Base-by-base conservation (phyloP, 192 early-diverging fungal species). In the Chytriomyces sp. region DNA sequence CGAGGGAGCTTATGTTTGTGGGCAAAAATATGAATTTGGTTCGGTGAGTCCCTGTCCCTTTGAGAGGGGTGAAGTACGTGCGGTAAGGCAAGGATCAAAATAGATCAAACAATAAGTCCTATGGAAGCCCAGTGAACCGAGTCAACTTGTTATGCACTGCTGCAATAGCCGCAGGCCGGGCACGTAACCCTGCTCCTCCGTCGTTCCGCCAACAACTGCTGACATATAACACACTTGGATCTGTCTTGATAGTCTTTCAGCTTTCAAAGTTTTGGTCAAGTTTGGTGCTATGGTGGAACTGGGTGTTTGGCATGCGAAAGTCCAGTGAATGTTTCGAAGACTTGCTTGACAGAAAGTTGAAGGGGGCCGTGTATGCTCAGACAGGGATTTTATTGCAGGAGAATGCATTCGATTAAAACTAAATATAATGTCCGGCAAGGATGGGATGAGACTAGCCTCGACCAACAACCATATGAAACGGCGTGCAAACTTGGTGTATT, bases 1-100 rank as follows among this genome's bases (percentile, higher is more conserved):
- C 95, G 41, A 89, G 88, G 40, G 95, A 95, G 78, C 79, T 98
- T 5, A 93, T 98, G 31, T 96, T 98, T 75, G 80, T 98, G 22
- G 88, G 89, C 8, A 79, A 93, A 39, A 96, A 96, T 69, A 90
- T 96, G 88, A 93, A 94, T 37, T 68, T 72, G 52, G 39, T 74
- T 33, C 71, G 49, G n/a, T n/a, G n/a, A n/a, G n/a, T n/a, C n/a
- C n/a, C n/a, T n/a, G n/a, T n/a, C n/a, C n/a, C n/a, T 55, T 31
- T 28, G 39, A n/a, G n/a, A n/a, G n/a, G n/a, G n/a, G n/a, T n/a
- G n/a, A n/a, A n/a, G n/a, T n/a, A n/a, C n/a, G n/a, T n/a, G n/a
- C n/a, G n/a, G n/a, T n/a, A n/a, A n/a, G n/a, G n/a, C n/a, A n/a
- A n/a, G n/a, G n/a, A n/a, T n/a, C n/a, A n/a, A n/a, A n/a, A n/a